Evolutionary conservation across 129 eudicot species (phyloP).

Genomic region (Logfia minima): DNA sequence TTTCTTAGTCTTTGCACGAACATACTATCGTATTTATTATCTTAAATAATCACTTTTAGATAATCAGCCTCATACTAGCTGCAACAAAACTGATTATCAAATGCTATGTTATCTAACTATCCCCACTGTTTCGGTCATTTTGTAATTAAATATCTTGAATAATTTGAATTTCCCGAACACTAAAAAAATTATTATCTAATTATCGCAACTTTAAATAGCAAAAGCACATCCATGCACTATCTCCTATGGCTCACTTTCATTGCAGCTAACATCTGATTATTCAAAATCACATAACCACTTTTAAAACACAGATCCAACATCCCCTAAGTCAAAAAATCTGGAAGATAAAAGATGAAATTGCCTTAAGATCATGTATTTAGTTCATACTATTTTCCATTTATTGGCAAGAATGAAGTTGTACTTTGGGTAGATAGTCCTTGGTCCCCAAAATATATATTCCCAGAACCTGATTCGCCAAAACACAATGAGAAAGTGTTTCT

Average conservation of each 20-base stretch:
- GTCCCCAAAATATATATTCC: conserved; percentile 87
- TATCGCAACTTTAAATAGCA: not conserved
- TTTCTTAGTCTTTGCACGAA: not conserved
- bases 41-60: not conserved
- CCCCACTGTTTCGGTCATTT: not conserved
- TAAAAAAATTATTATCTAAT: not conserved
- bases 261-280: not conserved
- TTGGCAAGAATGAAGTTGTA: conserved; percentile 68
- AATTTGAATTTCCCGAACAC: not conserved
- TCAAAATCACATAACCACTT: not conserved
- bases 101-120: not conserved
- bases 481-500: conserved; percentile 79
- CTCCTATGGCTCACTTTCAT: conserved; percentile 1
- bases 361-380: conserved; percentile 8
- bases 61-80: conserved; percentile 12
- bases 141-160: not conserved
- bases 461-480: conserved; percentile 81
- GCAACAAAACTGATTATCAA: conserved; percentile 9
- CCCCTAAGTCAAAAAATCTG: conserved; percentile 1
- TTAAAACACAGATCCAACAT: not conserved
- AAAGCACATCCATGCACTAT: conserved; percentile 7
- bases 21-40: not conserved
- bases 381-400: conserved; percentile 64
- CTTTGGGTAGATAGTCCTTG: conserved; percentile 67
- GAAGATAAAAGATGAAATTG: conserved; percentile 13